Percentiles rank a stretch among this genome's conserved stretches.
Conservation (phyloP, 2,329 filamentous ascomycete species). For the Apiospora malaysiana region DNA sequence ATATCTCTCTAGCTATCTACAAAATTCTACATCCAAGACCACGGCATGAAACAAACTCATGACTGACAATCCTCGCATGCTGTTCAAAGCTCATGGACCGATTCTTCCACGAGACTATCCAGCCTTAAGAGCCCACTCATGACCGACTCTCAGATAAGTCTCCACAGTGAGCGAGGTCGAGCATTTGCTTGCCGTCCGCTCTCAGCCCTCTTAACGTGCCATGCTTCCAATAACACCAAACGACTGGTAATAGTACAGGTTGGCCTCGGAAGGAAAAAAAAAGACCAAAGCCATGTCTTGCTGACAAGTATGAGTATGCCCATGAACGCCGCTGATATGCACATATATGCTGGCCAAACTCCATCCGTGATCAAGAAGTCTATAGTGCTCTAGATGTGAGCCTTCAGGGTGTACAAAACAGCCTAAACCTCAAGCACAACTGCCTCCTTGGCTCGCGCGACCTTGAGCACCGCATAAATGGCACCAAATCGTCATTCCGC, state of each 20-base stretch:
- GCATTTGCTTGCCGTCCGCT: background rate
- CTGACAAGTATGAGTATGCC: background rate
- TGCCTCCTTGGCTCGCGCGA: constrained; percentile 10
- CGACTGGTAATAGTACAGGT: background rate
- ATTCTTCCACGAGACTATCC: background rate
- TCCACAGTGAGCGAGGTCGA: no score
- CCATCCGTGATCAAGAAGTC: constrained; percentile 16
- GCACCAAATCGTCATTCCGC: background rate
- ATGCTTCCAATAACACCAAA: background rate
- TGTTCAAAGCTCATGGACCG: background rate
- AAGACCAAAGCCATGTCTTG: background rate
- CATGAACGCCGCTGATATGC: constrained; percentile 18
- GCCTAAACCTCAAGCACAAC: constrained; percentile 7
- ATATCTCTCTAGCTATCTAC: constrained; percentile 15
- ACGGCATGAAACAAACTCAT: background rate
- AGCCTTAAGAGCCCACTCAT: background rate
- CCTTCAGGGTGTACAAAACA: constrained; percentile 5
- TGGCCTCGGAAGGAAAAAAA: background rate
- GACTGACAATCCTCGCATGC: background rate
- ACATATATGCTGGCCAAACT: constrained; percentile 17
- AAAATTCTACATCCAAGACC: constrained; percentile 4
- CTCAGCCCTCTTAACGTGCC: background rate
- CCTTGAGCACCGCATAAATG: constrained; percentile 5
- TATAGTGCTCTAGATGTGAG: constrained; percentile 10
- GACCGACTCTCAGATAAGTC: background rate